These are phyloP conservation scores for Petasospora rhodanensis DNA, from an alignment of 1,139 yeast species.

Conservation along the genomic window DNA sequence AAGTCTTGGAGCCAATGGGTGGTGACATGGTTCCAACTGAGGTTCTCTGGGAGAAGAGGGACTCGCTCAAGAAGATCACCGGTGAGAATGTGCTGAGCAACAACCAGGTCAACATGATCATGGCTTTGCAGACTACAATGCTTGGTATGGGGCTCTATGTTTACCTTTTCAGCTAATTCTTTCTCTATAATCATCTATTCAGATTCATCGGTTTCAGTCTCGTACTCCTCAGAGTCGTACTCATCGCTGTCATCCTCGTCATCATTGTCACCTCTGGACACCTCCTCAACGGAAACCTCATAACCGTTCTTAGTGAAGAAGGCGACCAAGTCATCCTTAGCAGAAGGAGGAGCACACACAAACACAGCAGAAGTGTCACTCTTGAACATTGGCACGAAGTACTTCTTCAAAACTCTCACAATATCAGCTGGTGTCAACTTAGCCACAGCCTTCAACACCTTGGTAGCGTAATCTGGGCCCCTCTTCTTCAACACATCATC, in stretches of 20 bases:
- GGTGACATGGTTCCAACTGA: slow-evolving; percentile 29
- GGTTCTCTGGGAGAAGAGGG: slow-evolving; percentile 10
- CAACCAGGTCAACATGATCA: slow-evolving; percentile 38
- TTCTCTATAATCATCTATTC: slow-evolving; percentile 2
- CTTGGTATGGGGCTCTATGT: slow-evolving; percentile 28
- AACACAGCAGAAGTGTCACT: slow-evolving; percentile 54
- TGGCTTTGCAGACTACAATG: slow-evolving; percentile 31
- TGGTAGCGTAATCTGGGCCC: slow-evolving; percentile 58
- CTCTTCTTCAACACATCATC: slow-evolving; percentile 65
- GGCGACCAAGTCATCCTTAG: slow-evolving; percentile 41
- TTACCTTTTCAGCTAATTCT: slow-evolving; percentile 9
- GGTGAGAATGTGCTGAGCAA: slow-evolving; percentile 35
- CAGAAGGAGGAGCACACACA: slow-evolving; percentile 69
- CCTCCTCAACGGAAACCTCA: slow-evolving; percentile 51
- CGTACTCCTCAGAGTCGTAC: slow-evolving; percentile 8
- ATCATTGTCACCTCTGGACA: slow-evolving; percentile 30
- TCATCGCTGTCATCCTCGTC: slow-evolving; percentile 14
- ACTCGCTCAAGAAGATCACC: slow-evolving; percentile 18
- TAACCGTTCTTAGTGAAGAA: slow-evolving; percentile 58
- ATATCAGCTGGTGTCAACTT: no score
- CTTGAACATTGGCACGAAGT: slow-evolving; percentile 60
- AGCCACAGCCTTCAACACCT: slow-evolving; percentile 41
- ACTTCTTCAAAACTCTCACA: slow-evolving; percentile 49
- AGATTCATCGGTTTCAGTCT: slow-evolving; percentile 9
- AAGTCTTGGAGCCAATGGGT: slow-evolving; percentile 38